phyloP scores from a whole-genome alignment of 108 stramenopile genomes.

The Cylindrotheca fusiformis region DNA sequence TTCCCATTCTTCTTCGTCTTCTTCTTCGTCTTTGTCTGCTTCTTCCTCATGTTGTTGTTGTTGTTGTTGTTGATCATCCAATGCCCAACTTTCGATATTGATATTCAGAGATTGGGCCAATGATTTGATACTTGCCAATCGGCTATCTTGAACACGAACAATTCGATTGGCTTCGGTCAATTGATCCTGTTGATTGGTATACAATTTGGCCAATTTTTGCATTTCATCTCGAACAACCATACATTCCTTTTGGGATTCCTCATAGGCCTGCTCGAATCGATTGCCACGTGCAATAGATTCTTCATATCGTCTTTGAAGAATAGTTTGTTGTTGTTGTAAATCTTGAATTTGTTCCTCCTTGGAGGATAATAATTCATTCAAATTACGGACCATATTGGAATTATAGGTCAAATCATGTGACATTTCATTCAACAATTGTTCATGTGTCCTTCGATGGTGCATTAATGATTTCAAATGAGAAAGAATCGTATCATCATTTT shows the following conservation, averaged over 20 bases:
- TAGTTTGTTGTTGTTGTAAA: not conserved
- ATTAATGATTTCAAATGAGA: not conserved
- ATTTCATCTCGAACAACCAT: slow-evolving; percentile 4
- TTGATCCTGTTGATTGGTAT: not conserved
- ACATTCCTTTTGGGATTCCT: slow-evolving; percentile 3
- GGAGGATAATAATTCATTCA: slow-evolving; percentile 17
- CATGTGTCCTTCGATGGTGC: not conserved
- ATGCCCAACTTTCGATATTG: slow-evolving; percentile 19
- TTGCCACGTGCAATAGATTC: not conserved
- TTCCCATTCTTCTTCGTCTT: not conserved
- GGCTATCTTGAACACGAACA: slow-evolving; percentile 16
- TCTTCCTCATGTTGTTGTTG: not conserved
- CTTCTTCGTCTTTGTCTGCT: not conserved
- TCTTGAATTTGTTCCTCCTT: slow-evolving; percentile 17
- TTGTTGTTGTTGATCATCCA: slow-evolving; percentile 3
- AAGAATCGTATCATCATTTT: too few relatives aligned
- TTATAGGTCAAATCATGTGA: slow-evolving; percentile 10
- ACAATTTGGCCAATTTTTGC: not conserved
- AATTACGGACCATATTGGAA: slow-evolving; percentile 12
- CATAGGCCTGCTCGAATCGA: slow-evolving; percentile 1
- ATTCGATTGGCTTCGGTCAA: slow-evolving; percentile 5
- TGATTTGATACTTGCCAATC: slow-evolving; percentile 16
- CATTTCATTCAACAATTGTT: not conserved
- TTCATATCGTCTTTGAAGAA: not conserved
- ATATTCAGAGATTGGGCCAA: slow-evolving; percentile 7